Conservation (phyloP, 768 basidiomycete species). For the Mycena latifolia region DNA sequence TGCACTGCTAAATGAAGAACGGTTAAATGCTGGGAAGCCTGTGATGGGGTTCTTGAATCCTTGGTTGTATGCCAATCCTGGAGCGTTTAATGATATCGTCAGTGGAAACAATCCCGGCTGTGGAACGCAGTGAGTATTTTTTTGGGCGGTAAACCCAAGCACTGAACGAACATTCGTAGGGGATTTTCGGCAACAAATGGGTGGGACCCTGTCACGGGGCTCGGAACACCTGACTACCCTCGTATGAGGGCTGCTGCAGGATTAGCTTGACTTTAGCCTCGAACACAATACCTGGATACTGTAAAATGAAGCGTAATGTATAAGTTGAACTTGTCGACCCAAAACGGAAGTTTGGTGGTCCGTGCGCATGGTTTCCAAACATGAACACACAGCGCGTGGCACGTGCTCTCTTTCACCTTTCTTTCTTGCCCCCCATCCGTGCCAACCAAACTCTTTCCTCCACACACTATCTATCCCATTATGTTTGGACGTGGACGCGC, state of each 20-base stretch:
- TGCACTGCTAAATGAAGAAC: conserved; percentile 57
- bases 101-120: conserved; percentile 7
- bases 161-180: too few species aligned
- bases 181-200: neutral
- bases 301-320: too few species aligned
- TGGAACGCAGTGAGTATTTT: neutral
- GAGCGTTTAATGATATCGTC: conserved; percentile 3
- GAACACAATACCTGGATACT: too few species aligned
- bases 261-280: neutral
- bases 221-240: conserved; percentile 1
- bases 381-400: neutral
- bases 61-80: conserved; percentile 4
- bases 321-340: too few species aligned
- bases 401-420: neutral
- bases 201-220: conserved; percentile 6
- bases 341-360: neutral
- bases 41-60: conserved; percentile 46
- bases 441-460: neutral
- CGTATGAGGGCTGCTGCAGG: neutral
- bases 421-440: neutral
- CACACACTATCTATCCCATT: neutral
- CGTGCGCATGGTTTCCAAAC: neutral
- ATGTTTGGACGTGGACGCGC: conserved; percentile 23
- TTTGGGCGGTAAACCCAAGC: too few species aligned
- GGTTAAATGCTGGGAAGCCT: conserved; percentile 41